Conservation (phyloP, 768 basidiomycete genomes). For the Naganishia friedmannii region DNA sequence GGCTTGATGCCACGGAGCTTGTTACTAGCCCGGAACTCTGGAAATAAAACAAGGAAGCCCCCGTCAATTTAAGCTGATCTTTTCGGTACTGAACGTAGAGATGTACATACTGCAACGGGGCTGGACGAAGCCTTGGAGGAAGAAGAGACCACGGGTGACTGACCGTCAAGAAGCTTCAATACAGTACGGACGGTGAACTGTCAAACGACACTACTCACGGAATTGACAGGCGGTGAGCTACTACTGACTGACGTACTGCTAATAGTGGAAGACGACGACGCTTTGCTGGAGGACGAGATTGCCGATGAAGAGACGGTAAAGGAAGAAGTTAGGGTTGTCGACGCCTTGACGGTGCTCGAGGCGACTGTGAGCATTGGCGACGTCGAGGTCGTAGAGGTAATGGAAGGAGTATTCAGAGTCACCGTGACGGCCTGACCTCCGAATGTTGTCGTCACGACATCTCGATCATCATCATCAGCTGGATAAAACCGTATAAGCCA, state of each 20-base stretch:
- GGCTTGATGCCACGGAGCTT: not conserved
- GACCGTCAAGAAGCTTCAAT: no score
- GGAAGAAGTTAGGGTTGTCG: not conserved
- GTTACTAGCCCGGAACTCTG: not conserved
- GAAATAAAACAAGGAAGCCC: not conserved
- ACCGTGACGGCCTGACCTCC: not conserved
- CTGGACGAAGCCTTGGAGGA: no score
- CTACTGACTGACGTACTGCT: no score
- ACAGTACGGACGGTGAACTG: not conserved
- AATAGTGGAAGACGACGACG: not conserved
- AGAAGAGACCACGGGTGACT: no score
- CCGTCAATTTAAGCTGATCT: not conserved
- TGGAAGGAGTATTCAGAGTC: not conserved
- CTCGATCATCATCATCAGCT: slow-evolving; percentile 12
- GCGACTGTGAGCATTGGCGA: not conserved
- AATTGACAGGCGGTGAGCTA: not conserved
- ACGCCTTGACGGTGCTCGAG: not conserved
- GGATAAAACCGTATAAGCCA: not conserved
- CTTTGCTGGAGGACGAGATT: not conserved
- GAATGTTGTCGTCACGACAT: slow-evolving; percentile 4
- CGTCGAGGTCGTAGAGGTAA: not conserved
- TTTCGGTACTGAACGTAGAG: not conserved
- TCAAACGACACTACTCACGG: not conserved
- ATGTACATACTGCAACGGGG: no score
- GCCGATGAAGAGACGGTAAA: not conserved